A percentile compares a stretch with the other conserved stretches of the same genome.
Evolutionary conservation across 345 rosid genomes (phyloP).

Genomic region (Eucalyptus urophylla): DNA sequence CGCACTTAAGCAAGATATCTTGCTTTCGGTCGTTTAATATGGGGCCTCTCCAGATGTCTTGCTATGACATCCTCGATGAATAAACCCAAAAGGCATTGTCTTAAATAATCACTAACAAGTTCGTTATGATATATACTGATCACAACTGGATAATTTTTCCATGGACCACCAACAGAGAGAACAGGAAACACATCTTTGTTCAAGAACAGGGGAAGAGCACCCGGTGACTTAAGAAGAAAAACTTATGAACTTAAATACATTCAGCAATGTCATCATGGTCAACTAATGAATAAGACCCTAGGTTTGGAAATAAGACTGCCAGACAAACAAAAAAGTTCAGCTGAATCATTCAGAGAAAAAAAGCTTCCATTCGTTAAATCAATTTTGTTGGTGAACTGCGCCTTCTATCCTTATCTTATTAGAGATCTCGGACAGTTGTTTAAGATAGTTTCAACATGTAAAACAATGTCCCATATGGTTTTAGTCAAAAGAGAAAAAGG

Average conservation of each 20-base stretch:
- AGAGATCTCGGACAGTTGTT: neutral
- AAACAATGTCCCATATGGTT: neutral
- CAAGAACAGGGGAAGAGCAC: neutral
- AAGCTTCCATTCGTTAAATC: neutral
- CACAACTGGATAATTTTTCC: neutral
- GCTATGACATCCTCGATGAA: neutral
- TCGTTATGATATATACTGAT: neutral
- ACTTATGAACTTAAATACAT: neutral
- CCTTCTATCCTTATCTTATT: neutral
- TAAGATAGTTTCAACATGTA: neutral
- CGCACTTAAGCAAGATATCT: neutral
- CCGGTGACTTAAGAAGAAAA: neutral
- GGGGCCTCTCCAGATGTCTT: neutral
- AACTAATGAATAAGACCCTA: neutral
- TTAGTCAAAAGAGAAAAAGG: neutral
- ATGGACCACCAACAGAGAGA: neutral
- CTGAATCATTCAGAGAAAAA: neutral
- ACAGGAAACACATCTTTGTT: neutral
- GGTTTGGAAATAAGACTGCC: neutral
- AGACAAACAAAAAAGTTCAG: neutral
- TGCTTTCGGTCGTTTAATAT: neutral
- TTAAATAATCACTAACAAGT: neutral
- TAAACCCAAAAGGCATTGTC: neutral
- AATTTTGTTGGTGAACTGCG: neutral
- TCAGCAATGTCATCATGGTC: neutral